Base-by-base conservation (phyloP, 164 flowering plant genomes). In the Aristolochia fimbriata region DNA sequence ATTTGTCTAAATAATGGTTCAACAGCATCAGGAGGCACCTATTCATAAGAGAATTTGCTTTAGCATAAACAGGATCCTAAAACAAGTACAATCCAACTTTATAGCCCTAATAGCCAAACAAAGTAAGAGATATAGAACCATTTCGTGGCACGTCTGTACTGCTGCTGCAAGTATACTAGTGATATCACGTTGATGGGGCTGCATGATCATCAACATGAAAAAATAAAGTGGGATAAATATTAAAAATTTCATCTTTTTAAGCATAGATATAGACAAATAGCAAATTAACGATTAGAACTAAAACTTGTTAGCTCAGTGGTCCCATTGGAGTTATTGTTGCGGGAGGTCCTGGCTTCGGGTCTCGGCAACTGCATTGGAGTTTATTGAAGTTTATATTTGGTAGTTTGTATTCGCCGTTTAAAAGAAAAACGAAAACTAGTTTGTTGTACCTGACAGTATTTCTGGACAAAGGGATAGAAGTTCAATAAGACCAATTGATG, bases 1-100 rank as follows among this genome's bases (percentile, higher is more conserved):
- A 92, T 60, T 77, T 92, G 96, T 66, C 72, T 89, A 70, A 92
- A 87, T 43, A 93, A 60, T 46, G 96, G 88, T 62, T 87, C 90
- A 67, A 92, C 96, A 27, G 88, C 92, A 78, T 92, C 94, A 57
- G 97, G 97, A 61, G 97, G 98, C 51, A 90, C 97, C 98, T 90
- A 63, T 37, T 62, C 41, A 62, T 60, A 65, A 62, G 23, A 74
- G 61, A 61, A 31, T 7, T 15, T n/a, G 30, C n/a, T 16, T 19
- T 15, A 57, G 15, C 15, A 0, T 23, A 48, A 22, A n/a, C 2
- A 10, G 24, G 33, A 37, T 31, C 14, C 31, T 1, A 30, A 37
- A 30, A 0, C 10, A 41, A 57, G 7, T 24, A 59, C 30, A 27
- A 10, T 37, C 15, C 6, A 24, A 55, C 17, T 6, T 12, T 15